Percentiles rank a stretch among this genome's conserved stretches.
Conservation (phyloP, 2,329 filamentous ascomycete genomes). For the Cladosporium sp. region DNA sequence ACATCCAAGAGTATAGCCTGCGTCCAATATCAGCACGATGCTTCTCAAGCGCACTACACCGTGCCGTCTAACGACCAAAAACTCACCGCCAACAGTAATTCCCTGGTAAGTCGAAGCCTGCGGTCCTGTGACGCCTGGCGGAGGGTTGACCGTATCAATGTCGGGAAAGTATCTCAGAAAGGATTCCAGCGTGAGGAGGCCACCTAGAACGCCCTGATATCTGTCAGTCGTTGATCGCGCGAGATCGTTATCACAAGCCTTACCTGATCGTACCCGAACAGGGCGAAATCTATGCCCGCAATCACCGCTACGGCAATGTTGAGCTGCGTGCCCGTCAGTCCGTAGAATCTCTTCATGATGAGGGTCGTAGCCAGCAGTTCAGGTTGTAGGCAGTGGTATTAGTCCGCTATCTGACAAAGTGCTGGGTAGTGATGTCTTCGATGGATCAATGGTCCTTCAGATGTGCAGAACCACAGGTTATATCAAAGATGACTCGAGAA, state of each 20-base stretch:
- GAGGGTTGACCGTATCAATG: conserved; percentile 29
- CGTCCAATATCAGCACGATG: background rate
- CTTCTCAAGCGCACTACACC: background rate
- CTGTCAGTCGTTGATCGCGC: conserved; percentile 15
- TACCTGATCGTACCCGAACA: conserved; percentile 22
- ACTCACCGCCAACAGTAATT: conserved; percentile 25
- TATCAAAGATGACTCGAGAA: background rate
- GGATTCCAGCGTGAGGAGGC: conserved; percentile 39
- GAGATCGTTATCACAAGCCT: background rate
- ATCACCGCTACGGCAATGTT: conserved; percentile 41
- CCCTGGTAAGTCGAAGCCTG: conserved; percentile 25
- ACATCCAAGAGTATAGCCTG: conserved; percentile 39
- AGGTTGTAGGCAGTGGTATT: background rate
- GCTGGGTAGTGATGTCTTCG: no score
- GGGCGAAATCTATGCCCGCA: conserved; percentile 35
- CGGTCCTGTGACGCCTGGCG: background rate
- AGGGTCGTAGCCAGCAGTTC: background rate
- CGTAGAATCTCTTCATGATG: conserved; percentile 30
- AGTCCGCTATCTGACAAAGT: background rate
- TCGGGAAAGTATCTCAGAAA: conserved; percentile 41
- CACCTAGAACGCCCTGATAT: conserved; percentile 39
- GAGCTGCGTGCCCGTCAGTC: conserved; percentile 37
- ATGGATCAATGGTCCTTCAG: no score
- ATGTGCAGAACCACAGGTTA: no score
- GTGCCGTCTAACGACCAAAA: background rate